Evolutionary conservation across 176 grass and related monocot genomes (phyloP), one percentile per base, ranked within the genome.

Genomic region (Tuctoria greenei): DNA sequence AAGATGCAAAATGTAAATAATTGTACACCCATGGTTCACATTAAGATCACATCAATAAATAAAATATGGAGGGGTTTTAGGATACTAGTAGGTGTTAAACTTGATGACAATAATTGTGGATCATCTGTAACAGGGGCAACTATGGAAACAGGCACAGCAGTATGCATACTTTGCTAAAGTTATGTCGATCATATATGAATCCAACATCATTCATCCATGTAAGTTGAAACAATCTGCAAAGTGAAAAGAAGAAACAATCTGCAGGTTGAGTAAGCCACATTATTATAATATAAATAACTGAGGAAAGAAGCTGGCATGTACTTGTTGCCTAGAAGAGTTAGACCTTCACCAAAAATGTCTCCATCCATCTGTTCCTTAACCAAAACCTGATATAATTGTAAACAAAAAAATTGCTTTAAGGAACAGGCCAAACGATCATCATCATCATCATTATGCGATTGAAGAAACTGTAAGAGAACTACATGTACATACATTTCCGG

Each of bases 181-280:
- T 89, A 78, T 88, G n/a, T 17, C 72, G 88, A 61, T 97, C 83
- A 46, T 97, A 97, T 74, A 85, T 88, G 66, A 89, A 89, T 23
- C 91, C 95, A 36, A 73, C 44, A 9, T 76, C 89, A 78, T 84
- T 89, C 86, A 88, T 76, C 95, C 95, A 97, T 68, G 87, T 86
- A 46, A 97, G 81, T 84, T 97, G 95, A 82, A 89, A 93, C 79
- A 97, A 88, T 84, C 95, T 97, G 71, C 61, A 78, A 50, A 75
- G 26, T 24, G 43, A 47, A 91, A 52, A 79, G 28, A 52, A 69
- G 44, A 58, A 8, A 61, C n/a, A 74, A 24, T 20, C 64, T 73
- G 41, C 49, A 67, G 50, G n/a, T 11, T 8, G 18, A 50, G 23
- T 34, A 50, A n/a, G 47, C 16, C 45, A n/a, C n/a, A n/a, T n/a